Conservation (phyloP, 2,329 filamentous ascomycete genomes). For the Botrytis squamosa region DNA sequence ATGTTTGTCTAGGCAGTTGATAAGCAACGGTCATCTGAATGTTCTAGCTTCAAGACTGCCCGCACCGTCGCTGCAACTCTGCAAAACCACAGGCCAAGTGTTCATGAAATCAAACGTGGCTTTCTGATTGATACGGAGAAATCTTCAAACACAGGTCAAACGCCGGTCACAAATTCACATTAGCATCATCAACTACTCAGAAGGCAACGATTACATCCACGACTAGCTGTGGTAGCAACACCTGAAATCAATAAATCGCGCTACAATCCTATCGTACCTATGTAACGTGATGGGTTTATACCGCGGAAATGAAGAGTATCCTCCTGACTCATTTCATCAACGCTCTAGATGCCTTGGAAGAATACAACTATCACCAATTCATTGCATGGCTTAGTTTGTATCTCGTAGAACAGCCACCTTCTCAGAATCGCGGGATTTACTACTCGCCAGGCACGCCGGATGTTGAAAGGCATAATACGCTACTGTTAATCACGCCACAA, state of each 20-base stretch:
- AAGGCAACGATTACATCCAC: not conserved
- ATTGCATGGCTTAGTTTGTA: not conserved
- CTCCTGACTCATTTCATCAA: not conserved
- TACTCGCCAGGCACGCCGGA: not conserved
- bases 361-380: not conserved
- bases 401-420: not conserved
- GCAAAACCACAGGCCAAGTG: slow-evolving; percentile 12
- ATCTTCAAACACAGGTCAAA: not conserved
- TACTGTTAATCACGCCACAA: slow-evolving; percentile 1
- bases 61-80: not conserved
- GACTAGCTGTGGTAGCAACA: not conserved
- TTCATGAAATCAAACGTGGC: not conserved
- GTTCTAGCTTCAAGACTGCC: slow-evolving; percentile 4
- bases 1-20: not conserved
- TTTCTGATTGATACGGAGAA: not conserved
- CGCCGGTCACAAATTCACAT: not conserved
- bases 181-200: not conserved
- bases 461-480: not conserved
- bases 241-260: not conserved
- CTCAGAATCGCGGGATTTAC: not conserved
- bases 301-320: not conserved
- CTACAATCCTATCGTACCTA: not conserved
- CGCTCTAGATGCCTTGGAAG: not conserved
- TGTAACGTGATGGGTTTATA: not conserved
- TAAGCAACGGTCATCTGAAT: not conserved